These are phyloP conservation scores for Lentinula sp. DNA, from an alignment of 768 basidiomycete genomes.

Conservation along the genomic window DNA sequence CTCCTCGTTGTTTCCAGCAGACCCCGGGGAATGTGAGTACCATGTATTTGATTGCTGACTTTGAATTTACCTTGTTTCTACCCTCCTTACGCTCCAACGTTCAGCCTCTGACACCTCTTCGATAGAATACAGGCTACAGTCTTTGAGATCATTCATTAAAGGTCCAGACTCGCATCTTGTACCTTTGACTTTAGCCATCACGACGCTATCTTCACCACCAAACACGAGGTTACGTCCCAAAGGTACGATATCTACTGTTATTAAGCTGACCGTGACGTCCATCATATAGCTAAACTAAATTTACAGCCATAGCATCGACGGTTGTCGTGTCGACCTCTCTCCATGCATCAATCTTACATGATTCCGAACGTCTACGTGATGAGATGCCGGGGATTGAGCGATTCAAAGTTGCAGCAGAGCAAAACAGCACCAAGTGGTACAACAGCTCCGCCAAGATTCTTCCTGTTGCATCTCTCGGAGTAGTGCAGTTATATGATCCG, in stretches of 20 bases:
- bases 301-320: constrained; percentile 41
- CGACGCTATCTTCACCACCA: constrained; percentile 33
- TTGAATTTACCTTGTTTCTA: too few relatives aligned
- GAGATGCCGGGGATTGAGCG: constrained; percentile 73
- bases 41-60: too few relatives aligned
- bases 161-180: constrained; percentile 19
- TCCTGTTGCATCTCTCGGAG: constrained; percentile 30
- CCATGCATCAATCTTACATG: constrained; percentile 79
- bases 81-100: too few relatives aligned
- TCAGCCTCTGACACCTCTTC: constrained; percentile 13
- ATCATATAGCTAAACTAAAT: background rate
- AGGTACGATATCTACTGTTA: constrained; percentile 10
- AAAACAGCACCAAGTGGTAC: constrained; percentile 74
- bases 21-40: background rate
- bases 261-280: background rate
- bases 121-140: constrained; percentile 42
- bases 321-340: constrained; percentile 85
- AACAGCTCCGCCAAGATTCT: constrained; percentile 50
- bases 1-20: constrained; percentile 64
- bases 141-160: constrained; percentile 46
- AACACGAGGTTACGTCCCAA: constrained; percentile 15
- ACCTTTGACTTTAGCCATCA: constrained; percentile 50
- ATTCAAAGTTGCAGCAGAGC: constrained; percentile 79
- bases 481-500: constrained; percentile 61
- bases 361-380: constrained; percentile 71